These are phyloP conservation scores for Lepraria neglecta DNA, from an alignment of 495 filamentous ascomycete species.

Conservation along the genomic window DNA sequence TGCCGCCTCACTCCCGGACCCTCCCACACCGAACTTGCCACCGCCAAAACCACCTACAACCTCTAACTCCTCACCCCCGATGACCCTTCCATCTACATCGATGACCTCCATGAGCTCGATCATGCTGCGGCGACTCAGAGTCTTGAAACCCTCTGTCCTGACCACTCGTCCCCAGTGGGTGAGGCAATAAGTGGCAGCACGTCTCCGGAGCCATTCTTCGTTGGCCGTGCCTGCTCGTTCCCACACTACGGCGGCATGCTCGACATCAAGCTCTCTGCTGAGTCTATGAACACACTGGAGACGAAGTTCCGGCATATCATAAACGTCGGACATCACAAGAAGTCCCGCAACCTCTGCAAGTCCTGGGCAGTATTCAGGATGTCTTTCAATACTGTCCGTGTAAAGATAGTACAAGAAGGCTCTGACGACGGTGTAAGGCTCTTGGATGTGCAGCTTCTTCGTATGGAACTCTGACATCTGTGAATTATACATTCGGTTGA, in stretches of 20 bases:
- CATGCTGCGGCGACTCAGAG: conserved; percentile 65
- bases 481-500: conserved; percentile 77
- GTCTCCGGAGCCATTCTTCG: conserved; percentile 86
- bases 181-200: conserved; percentile 82
- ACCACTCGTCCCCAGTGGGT: conserved; percentile 93
- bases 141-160: conserved; percentile 77
- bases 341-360: conserved; percentile 88
- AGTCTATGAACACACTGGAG: conserved; percentile 83
- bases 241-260: conserved; percentile 93
- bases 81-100: conserved; percentile 80
- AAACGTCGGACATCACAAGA: conserved; percentile 94
- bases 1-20: conserved; percentile 41
- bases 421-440: conserved; percentile 88
- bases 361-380: conserved; percentile 57
- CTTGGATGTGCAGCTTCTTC: conserved; percentile 94
- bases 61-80: conserved; percentile 79
- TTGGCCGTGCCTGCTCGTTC: conserved; percentile 82
- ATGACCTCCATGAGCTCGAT: conserved; percentile 90
- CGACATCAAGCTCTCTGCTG: conserved; percentile 81
- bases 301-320: conserved; percentile 88
- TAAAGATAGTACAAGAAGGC: conserved; percentile 96
- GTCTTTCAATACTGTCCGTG: conserved; percentile 77
- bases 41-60: conserved; percentile 63
- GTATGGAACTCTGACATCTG: conserved; percentile 97
- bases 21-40: conserved; percentile 51